Evolutionary conservation across 768 basidiomycete genomes (phyloP).

Genomic region (Naematelia encephala): DNA sequence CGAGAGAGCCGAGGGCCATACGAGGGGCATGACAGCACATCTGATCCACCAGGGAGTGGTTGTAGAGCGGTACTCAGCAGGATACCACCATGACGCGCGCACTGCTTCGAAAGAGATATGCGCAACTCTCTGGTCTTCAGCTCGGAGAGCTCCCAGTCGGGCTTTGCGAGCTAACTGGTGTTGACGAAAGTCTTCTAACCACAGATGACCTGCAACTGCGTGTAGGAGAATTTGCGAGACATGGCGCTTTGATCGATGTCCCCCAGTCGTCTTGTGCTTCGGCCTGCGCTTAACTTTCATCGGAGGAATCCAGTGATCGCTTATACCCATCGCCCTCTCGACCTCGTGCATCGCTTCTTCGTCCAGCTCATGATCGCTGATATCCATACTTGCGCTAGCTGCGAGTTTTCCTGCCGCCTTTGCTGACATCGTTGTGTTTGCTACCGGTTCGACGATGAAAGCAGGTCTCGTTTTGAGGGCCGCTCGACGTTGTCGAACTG

Average conservation of each 20-base stretch:
- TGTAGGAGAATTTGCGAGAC: neutral
- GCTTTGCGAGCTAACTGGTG: neutral
- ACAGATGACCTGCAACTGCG: neutral
- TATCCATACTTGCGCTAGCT: neutral
- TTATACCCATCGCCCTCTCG: neutral
- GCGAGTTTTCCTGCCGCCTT: neutral
- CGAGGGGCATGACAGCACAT: neutral
- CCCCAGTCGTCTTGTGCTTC: neutral
- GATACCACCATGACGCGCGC: neutral
- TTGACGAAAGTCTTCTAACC: neutral
- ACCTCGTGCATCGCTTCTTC: neutral
- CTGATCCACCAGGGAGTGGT: neutral
- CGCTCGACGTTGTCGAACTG: neutral
- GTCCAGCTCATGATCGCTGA: neutral
- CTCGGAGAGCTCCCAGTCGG: neutral
- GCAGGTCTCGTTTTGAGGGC: neutral
- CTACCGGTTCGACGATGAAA: neutral
- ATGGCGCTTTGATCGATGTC: neutral
- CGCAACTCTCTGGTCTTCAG: neutral
- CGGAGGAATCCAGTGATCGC: neutral
- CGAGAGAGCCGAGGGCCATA: neutral
- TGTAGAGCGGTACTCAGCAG: neutral
- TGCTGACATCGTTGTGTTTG: neutral
- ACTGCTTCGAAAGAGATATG: neutral
- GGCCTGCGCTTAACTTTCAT: neutral